A percentile compares a stretch with the other conserved stretches of the same genome.
Evolutionary conservation across 225 moss, liverwort and hornwort species (phyloP).

Genomic region (Pleurozium schreberi): DNA sequence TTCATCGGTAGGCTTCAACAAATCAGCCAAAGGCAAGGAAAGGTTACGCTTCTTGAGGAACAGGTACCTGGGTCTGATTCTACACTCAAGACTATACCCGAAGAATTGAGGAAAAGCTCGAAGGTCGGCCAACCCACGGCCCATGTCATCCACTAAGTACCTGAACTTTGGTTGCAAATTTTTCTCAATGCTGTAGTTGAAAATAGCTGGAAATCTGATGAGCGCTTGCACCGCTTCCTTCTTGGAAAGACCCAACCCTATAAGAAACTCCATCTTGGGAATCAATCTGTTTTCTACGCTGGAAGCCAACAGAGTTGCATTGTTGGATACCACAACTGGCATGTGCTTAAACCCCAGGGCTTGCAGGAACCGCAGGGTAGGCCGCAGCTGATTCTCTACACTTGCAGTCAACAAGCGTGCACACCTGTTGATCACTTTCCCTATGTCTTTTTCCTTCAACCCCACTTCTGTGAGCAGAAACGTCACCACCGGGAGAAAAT

Average conservation of each 20-base stretch:
- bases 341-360: constrained; percentile 55
- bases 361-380: constrained; percentile 48
- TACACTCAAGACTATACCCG: constrained; percentile 62
- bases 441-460: constrained; percentile 25
- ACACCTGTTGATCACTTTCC: constrained; percentile 59
- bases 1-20: constrained; percentile 48
- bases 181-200: constrained; percentile 73
- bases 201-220: constrained; percentile 67
- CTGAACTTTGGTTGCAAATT: constrained; percentile 64
- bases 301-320: constrained; percentile 64
- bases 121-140: constrained; percentile 47
- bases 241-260: constrained; percentile 40
- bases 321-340: constrained; percentile 42
- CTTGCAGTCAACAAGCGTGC: constrained; percentile 47
- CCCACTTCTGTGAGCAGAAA: constrained; percentile 63
- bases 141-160: constrained; percentile 62
- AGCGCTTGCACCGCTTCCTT: constrained; percentile 44
- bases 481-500: constrained; percentile 29
- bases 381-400: constrained; percentile 58
- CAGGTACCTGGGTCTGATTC: constrained; percentile 51
- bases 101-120: constrained; percentile 81
- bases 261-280: constrained; percentile 65
- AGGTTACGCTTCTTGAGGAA: constrained; percentile 34
- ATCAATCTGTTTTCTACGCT: constrained; percentile 48
- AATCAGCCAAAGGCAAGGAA: constrained; percentile 16